These are phyloP conservation scores for peach (Prunus persica) DNA, from an alignment of 306 rosid species.

Conservation along the genomic window DNA sequence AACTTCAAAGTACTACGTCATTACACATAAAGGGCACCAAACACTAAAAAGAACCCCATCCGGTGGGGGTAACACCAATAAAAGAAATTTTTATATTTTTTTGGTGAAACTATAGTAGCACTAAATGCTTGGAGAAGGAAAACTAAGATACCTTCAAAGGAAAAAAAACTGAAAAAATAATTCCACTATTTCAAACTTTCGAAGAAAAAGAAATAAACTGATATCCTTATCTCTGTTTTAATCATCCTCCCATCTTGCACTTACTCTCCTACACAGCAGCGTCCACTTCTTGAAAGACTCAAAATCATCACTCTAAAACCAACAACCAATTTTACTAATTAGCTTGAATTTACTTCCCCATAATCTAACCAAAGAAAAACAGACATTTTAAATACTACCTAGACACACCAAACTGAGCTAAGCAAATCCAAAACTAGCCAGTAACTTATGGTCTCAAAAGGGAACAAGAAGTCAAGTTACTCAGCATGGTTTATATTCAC, in stretches of 20 bases:
- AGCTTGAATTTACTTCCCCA: not conserved
- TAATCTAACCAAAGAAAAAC: not conserved
- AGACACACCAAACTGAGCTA: not conserved
- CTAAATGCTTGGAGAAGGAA: not conserved
- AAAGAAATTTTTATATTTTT: not conserved
- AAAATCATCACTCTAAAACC: not conserved
- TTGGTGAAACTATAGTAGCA: not conserved
- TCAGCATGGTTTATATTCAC: not conserved
- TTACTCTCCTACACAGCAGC: not conserved
- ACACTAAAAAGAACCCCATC: not conserved
- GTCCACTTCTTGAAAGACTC: not conserved
- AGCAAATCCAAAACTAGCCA: not conserved
- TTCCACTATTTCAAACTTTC: not conserved
- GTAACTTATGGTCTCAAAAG: not conserved
- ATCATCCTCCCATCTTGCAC: not conserved
- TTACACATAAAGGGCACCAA: not conserved
- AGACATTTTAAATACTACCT: not conserved
- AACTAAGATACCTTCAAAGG: not conserved
- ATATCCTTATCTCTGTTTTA: not conserved
- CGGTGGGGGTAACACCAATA: not conserved
- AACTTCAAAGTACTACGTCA: not conserved
- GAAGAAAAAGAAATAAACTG: not conserved
- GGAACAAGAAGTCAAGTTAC: not conserved
- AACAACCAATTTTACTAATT: not conserved
- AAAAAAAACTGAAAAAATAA: not conserved